These are phyloP conservation scores for Amylocarpus encephaloides DNA, from an alignment of 2,329 filamentous ascomycete species.

Conservation along the genomic window DNA sequence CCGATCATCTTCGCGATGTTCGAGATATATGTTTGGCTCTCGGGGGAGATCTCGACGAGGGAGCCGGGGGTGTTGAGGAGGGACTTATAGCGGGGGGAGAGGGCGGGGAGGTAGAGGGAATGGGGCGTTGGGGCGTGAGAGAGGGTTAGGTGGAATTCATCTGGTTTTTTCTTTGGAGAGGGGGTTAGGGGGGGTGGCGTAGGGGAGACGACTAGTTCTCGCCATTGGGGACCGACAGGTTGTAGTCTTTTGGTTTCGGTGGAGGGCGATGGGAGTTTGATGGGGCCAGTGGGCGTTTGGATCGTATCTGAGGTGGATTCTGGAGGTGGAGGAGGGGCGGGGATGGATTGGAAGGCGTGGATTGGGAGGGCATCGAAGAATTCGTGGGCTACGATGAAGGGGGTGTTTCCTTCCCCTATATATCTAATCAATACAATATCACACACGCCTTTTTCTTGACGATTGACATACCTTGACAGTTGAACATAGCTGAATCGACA, in stretches of 20 bases:
- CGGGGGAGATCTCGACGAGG: constrained; percentile 84
- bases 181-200: constrained; percentile 50
- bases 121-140: constrained; percentile 72
- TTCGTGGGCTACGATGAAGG: constrained; percentile 94
- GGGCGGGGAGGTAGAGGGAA: constrained; percentile 76
- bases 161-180: constrained; percentile 49
- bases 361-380: constrained; percentile 98
- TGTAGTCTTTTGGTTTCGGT: constrained; percentile 18
- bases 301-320: constrained; percentile 29
- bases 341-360: constrained; percentile 81
- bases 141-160: constrained; percentile 75
- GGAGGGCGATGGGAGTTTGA: constrained; percentile 31
- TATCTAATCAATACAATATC: background rate
- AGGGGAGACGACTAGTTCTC: constrained; percentile 72
- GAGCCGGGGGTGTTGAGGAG: constrained; percentile 60
- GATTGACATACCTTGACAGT: no score
- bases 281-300: constrained; percentile 37
- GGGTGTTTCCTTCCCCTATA: constrained; percentile 61
- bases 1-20: constrained; percentile 85
- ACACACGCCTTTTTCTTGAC: background rate
- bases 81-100: constrained; percentile 69
- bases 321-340: constrained; percentile 38
- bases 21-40: constrained; percentile 70
- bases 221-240: constrained; percentile 57
- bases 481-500: constrained; percentile 16